Percentiles rank a stretch among this genome's conserved stretches.
phyloP scores from a whole-genome alignment of 2,329 filamentous ascomycete species.

The Sporothrix globosa region DNA sequence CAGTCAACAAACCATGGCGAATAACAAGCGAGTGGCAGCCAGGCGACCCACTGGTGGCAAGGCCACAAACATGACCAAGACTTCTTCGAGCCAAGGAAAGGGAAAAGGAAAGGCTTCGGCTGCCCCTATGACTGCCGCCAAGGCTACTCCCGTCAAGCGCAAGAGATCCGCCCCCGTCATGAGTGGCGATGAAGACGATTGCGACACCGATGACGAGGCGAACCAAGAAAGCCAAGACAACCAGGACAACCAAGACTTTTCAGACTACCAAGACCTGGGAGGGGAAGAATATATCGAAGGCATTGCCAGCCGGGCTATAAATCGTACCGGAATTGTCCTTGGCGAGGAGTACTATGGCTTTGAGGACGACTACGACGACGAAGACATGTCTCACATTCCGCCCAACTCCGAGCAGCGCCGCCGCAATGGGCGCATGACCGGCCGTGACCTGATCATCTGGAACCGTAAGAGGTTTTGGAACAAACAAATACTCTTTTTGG shows the following conservation, averaged over 20 bases:
- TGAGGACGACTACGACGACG: slow-evolving; percentile 17
- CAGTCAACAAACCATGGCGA: background rate
- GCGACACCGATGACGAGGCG: background rate
- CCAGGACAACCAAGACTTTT: background rate
- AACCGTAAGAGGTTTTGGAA: slow-evolving; percentile 44
- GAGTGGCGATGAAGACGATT: slow-evolving; percentile 3
- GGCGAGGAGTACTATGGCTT: slow-evolving; percentile 10
- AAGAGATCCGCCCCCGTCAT: background rate
- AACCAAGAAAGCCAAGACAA: slow-evolving; percentile 9
- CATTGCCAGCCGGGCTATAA: background rate
- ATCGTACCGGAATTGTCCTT: background rate
- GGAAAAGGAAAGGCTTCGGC: background rate
- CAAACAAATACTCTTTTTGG: slow-evolving; percentile 22
- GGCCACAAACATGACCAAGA: background rate
- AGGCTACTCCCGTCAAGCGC: background rate
- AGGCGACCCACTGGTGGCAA: background rate
- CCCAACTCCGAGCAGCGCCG: slow-evolving; percentile 32
- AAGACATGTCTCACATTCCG: slow-evolving; percentile 33
- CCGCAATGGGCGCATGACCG: slow-evolving; percentile 42
- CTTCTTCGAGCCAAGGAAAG: background rate
- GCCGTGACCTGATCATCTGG: slow-evolving; percentile 50
- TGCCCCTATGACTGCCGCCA: background rate
- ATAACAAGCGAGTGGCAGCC: background rate
- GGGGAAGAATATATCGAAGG: background rate
- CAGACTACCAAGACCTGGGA: background rate